Evolutionary conservation across 2,329 filamentous ascomycete species (phyloP).

Genomic region (Fusarium citri): DNA sequence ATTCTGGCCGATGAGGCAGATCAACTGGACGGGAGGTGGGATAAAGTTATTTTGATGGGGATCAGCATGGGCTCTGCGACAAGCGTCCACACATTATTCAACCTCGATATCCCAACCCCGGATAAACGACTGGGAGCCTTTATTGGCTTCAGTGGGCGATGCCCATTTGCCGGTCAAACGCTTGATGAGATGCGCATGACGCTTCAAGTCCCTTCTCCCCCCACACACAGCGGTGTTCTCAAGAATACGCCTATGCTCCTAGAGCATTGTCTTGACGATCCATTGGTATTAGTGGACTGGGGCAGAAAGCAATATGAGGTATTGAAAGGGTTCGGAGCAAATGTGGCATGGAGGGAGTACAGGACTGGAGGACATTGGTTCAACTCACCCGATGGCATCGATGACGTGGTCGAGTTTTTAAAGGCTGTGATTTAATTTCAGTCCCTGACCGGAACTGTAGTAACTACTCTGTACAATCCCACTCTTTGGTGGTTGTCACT

Average conservation of each 20-base stretch:
- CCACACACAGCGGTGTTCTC: slow-evolving; percentile 44
- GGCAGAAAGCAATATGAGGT: slow-evolving; percentile 52
- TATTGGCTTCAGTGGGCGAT: slow-evolving; percentile 54
- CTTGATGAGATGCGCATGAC: slow-evolving; percentile 45
- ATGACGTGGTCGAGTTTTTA: slow-evolving; percentile 55
- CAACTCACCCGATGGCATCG: slow-evolving; percentile 57
- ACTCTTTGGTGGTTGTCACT: neutral
- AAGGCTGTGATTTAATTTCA: neutral
- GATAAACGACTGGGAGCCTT: slow-evolving; percentile 47
- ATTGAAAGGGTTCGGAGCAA: slow-evolving; percentile 53
- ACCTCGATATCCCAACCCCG: slow-evolving; percentile 44
- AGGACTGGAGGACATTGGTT: slow-evolving; percentile 59
- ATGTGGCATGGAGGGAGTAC: slow-evolving; percentile 58
- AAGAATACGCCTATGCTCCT: slow-evolving; percentile 58
- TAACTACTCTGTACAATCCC: too few relatives aligned
- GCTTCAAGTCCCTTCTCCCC: neutral
- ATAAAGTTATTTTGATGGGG: slow-evolving; percentile 57
- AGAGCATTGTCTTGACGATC: slow-evolving; percentile 59
- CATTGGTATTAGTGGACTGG: slow-evolving; percentile 54
- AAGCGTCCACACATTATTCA: slow-evolving; percentile 53
- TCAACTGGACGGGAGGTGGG: slow-evolving; percentile 51
- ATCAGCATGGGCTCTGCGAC: slow-evolving; percentile 61
- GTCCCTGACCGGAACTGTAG: too few relatives aligned
- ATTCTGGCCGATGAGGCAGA: slow-evolving; percentile 53
- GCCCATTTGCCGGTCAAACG: slow-evolving; percentile 51